Evolutionary conservation across 306 rosid species (phyloP), one percentile per base, ranked within the genome.

Genomic region (Cotoneaster glaucophyllus): DNA sequence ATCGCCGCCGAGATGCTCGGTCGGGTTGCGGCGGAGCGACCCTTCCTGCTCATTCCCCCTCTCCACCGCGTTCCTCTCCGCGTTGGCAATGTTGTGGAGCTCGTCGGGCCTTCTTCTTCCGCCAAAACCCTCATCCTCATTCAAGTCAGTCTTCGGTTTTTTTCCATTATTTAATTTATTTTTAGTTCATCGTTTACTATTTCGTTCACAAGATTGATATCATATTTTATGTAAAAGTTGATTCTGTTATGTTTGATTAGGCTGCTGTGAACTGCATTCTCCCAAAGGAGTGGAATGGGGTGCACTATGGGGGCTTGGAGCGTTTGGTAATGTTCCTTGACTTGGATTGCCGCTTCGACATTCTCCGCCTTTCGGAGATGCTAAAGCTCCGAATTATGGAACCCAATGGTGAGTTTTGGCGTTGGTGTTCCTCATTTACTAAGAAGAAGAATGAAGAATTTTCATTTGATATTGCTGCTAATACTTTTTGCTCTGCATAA

Each of bases 91-190:
- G 96, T 93, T n/a, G 71, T 93, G 14, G 98, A 93, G 84, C 74
- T 93, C 57, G 83, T 85, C 70, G 98, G 98, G 2, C 93, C 98
- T 59, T 87, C 97, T 18, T 82, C 93, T 68, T 93, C 97, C n/a
- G 89, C 92, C 75, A 93, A 89, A 79, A 91, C 98, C 26, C 96
- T 84, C 13, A 84, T 91, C 64, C 81, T 93, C 63, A 91, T 88
- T 59, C 90, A 91, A 87, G 90, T 88, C 26, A 44, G 29, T 6
- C 3, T 59, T 53, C 64, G 2, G 2, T 44, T 24, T 75, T 74
- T 43, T 69, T 69, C 18, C 31, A 4, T 10, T 2, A 12, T 53
- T 61, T 3, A 41, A 41, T 24, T 4, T 41, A 43, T 54, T 61
- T 71, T 52, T 32, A 9, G 44, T 41, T 41, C 44, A 41, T 41